These are phyloP conservation scores for Chionographis japonica DNA, from an alignment of 106 monocot species.

Conservation along the genomic window DNA sequence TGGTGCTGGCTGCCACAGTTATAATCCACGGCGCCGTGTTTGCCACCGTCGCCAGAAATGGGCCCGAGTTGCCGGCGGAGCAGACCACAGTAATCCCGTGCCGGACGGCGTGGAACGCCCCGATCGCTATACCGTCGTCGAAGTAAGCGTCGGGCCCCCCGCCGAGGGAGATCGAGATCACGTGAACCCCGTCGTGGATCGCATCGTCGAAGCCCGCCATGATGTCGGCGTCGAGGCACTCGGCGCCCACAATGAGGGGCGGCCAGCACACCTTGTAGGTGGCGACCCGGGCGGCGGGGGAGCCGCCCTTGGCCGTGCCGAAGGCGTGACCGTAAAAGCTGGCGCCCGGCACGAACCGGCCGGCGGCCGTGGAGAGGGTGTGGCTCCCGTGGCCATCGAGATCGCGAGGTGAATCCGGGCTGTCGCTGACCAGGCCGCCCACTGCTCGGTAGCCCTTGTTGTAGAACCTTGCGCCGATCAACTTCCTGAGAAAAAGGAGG, in stretches of 20 bases:
- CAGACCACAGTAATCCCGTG: slow-evolving; percentile 38
- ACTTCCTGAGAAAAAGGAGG: slow-evolving; percentile 29
- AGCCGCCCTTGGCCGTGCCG: slow-evolving; percentile 63
- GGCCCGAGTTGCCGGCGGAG: slow-evolving; percentile 55
- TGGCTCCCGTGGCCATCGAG: slow-evolving; percentile 68
- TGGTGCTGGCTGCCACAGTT: slow-evolving; percentile 55
- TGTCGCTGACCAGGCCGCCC: not conserved
- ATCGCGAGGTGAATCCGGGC: slow-evolving; percentile 13
- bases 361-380: slow-evolving; percentile 73
- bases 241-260: slow-evolving; percentile 4
- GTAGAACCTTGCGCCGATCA: slow-evolving; percentile 61
- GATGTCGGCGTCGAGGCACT: slow-evolving; percentile 54
- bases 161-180: slow-evolving; percentile 52
- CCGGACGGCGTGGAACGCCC: slow-evolving; percentile 52
- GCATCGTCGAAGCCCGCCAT: slow-evolving; percentile 50
- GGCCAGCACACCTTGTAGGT: slow-evolving; percentile 69
- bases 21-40: slow-evolving; percentile 60
- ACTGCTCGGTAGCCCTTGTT: slow-evolving; percentile 28
- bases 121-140: slow-evolving; percentile 39
- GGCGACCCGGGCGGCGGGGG: slow-evolving; percentile 51
- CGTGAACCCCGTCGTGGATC: slow-evolving; percentile 53
- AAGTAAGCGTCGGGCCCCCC: slow-evolving; percentile 15
- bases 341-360: slow-evolving; percentile 38
- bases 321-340: slow-evolving; percentile 45
- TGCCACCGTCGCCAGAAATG: slow-evolving; percentile 18